phyloP scores from a whole-genome alignment of 2,329 filamentous ascomycete genomes.

The Pseudocercospora musae region DNA sequence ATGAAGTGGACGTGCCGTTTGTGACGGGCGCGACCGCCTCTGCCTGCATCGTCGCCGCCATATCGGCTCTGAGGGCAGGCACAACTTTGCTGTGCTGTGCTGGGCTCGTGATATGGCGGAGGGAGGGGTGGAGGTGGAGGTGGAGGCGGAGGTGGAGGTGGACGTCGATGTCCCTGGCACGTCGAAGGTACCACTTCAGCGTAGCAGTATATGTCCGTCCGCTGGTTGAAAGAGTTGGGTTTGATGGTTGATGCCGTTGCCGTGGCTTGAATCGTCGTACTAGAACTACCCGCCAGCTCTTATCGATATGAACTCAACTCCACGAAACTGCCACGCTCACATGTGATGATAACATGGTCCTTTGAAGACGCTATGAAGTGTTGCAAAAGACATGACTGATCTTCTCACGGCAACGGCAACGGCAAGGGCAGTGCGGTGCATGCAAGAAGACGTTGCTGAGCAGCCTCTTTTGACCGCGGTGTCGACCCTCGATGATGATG shows the following conservation, averaged over 20 bases:
- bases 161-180: too few relatives aligned
- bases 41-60: constrained; percentile 24
- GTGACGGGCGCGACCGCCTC: constrained; percentile 12
- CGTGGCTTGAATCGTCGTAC: background rate
- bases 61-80: background rate
- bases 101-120: too few relatives aligned
- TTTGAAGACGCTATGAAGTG: constrained; percentile 18
- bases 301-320: constrained; percentile 2
- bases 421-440: too few relatives aligned
- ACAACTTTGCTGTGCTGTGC: too few relatives aligned
- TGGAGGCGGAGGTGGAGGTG: too few relatives aligned
- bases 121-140: too few relatives aligned
- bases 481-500: background rate
- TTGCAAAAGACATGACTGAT: constrained; percentile 44
- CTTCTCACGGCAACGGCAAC: too few relatives aligned
- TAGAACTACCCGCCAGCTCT: background rate
- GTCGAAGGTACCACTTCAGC: too few relatives aligned
- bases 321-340: constrained; percentile 5
- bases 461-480: constrained; percentile 15
- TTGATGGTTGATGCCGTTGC: too few relatives aligned
- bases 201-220: too few relatives aligned
- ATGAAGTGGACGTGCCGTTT: constrained; percentile 44
- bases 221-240: too few relatives aligned
- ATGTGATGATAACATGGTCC: constrained; percentile 3
- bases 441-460: background rate